Evolutionary conservation across 805 yeast genomes (phyloP), one percentile per base, ranked within the genome.

Genomic region (Cyberlindnera suaveolens): DNA sequence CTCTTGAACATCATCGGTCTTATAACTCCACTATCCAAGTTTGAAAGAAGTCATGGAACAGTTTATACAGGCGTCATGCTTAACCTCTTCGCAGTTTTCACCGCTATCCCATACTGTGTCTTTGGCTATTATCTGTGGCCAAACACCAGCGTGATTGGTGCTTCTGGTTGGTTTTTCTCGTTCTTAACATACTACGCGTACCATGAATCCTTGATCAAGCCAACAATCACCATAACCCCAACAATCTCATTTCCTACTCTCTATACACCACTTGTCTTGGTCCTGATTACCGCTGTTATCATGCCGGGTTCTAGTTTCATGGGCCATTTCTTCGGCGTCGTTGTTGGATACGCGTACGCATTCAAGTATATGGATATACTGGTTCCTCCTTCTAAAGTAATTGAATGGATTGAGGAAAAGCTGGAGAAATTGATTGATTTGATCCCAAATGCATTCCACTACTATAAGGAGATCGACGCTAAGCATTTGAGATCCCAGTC

Each of bases 61-160:
- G 83, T 88, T 3, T 78, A 86, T 61, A 84, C 96, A 4, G 96
- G 95, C 4, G 69, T 89, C 37, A 80, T 88, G 14, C 66, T 89
- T 44, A 88, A 87, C 59, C 56, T 85, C 20, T 62, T 83, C 39
- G 85, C 95, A 2, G 79, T 82, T 1, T 61, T 77, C 4, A 73
- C 91, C 2, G 96, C 84, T 4, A 31, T 57, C 3, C 37, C 50
- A 9, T 54, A 55, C 45, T 51, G 50, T 35, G 18, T 63, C 5
- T 31, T 65, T 13, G 68, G 70, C 1, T 48, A 56, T 4, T 34
- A 65, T 1, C 64, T 83, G 14, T 78, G 68, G 46, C 83, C 85
- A 10, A 55, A 68, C 3, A 65, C 74, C 1, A 67, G 73, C 10
- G 81, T 78, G 2, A 62, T 80, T 16, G 95, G 95, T 1, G 73